Base-by-base conservation (phyloP, 345 rosid genomes). In the Sonneratia caseolaris region DNA sequence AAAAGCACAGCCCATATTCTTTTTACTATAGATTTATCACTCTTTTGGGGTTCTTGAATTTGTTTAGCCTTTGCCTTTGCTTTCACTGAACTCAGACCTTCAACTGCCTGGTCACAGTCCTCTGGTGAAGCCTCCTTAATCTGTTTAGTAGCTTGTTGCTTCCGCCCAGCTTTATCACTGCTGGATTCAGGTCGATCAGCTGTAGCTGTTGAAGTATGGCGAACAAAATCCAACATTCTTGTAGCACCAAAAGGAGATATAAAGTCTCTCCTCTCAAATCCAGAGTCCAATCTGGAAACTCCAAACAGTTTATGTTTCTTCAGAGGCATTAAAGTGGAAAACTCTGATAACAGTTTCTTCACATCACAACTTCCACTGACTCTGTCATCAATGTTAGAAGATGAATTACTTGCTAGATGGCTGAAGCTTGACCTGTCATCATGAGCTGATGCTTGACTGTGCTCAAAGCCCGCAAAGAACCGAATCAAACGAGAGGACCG, bases 31-130 rank as follows among this genome's bases (percentile, higher is more conserved):
- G 94, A 75, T 62, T 80, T 78, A 70, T 80, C 82, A 76, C 81
- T 79, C 70, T 86, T 89, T 43, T 82, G 86, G 24, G 86, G 79
- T 70, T 91, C 94, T 74, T 85, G 91, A 77, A 78, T 37, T 79
- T 91, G 85, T 79, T 87, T 88, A 56, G 94, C 96, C 77, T 93
- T 91, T 36, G 93, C 98, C 80, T 89, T 93, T 21, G 97, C 98
- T 82, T 91, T 91, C 49, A 76, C 96, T 66, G 88, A 77, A 77
- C 84, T 91, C 74, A 93, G 74, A 43, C 88, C 97, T 86, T 91
- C 97, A 70, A 93, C 91, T 22, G 98, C 98, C 82, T 89, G 90
- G 85, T 93, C 98, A 78, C 98, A 93, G 57, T 93, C 96, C 82
- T 91, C 96, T 0, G 98, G 91, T 13, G 96, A 91, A 77, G 98